Evolutionary conservation across 2,329 filamentous ascomycete genomes (phyloP), one percentile per base, ranked within the genome.

Genomic region (Lomentospora prolificans): DNA sequence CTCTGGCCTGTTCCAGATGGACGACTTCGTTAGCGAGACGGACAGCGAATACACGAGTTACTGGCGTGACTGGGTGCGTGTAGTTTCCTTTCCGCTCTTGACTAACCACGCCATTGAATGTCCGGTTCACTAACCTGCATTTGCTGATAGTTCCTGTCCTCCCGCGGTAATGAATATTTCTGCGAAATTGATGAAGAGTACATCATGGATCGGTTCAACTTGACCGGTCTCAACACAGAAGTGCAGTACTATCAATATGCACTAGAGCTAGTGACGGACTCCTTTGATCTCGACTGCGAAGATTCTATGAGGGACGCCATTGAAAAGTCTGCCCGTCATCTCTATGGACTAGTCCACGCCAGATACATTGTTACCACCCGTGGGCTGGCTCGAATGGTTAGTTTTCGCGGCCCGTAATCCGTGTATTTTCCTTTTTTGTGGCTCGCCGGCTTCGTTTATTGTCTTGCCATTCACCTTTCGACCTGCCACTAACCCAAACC

Each of bases 161-260:
- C 91, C 4, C 84, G 94, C 56, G 94, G 94, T 61, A 97, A 99
- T 73, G 94, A 99, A 70, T 99, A 99, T 74, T 99, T 97, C 67
- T 99, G 94, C 81, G 94, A 99, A 69, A 97, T 99, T 65, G 94
- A 99, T 72, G 94, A 99, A 70, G 94, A 99, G 66, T 99, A 99
- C 72, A 80, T 99, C 50, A 97, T 91, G 53, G 94, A 99, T 70
- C 86, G 94, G 53, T 99, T 99, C 81, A 99, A 99, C 73, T 78
- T 99, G 59, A 99, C 94, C 0, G 94, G 94, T 36, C 81, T 99
- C 53, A 96, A 97, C 73, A 92, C 90, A 33, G 94, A 99, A 69
- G 94, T 99, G 12, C 89, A 96, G 67, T 96, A 97, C 76, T 99
- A 99, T 67, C 94, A 99, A 72, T 96, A 99, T 81, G 94, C 94